Evolutionary conservation across 441 rosid genomes (phyloP), one percentile per base, ranked within the genome.

Genomic region (Melastoma candidum): DNA sequence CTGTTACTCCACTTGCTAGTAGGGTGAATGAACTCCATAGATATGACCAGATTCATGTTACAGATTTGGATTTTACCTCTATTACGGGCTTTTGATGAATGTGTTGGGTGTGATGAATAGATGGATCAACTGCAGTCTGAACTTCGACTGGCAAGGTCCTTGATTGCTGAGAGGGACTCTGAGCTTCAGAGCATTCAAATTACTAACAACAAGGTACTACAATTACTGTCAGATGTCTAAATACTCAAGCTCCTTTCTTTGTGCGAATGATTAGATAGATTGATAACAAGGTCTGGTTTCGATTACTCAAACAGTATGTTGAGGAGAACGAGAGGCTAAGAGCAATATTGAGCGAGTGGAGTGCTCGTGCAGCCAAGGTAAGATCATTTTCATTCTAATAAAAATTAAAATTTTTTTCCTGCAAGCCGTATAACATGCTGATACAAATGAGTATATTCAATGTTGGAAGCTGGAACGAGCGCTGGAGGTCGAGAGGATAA

Each of bases 281-380:
- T 17, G 7, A 29, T 29, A 3, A 3, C 36, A 2, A 2, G 5
- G 3, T 29, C 7, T 29, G 36, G 36, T 29, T 29, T 29, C 36
- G 3, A 29, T 29, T 56, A 49, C 47, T 54, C 66, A 50, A 66
- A 62, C 80, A 87, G 97, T 87, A 83, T 47, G 88, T 83, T n/a
- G 89, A 85, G 65, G 97, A 90, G 70, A 85, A 87, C 46, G 98
- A 87, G 70, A 83, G 98, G 68, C 79, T 92, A 25, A 76, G 97
- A 76, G 95, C 95, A 54, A 86, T 89, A 39, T 75, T 89, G 48
- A 87, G 90, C 63, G 96, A 90, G 70, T 90, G 98, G 98, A 90
- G 96, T 58, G 64, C 86, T 53, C 77, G 90, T 26, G 93, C 96
- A 41, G 96, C 98, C 7, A 90, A 87, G 95, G 98, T 90, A 81